Percentiles rank a stretch among this genome's conserved stretches.
These are phyloP conservation scores for Phaeosphaeria sp. DNA, from an alignment of 2,329 filamentous ascomycete genomes.

Conservation along the genomic window DNA sequence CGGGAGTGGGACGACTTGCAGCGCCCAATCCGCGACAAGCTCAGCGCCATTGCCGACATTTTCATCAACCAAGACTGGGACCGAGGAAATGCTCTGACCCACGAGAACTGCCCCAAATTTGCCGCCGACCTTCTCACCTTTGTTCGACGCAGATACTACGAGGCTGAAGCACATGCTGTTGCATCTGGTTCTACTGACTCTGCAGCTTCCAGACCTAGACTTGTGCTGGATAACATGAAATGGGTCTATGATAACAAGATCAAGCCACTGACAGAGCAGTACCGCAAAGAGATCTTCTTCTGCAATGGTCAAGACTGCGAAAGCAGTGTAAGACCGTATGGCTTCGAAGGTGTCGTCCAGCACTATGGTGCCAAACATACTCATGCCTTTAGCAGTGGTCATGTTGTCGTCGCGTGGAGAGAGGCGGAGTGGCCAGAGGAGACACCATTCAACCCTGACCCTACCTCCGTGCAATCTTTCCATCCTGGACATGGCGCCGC, in stretches of 20 bases:
- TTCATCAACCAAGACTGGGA: conserved; percentile 72
- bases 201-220: conserved; percentile 62
- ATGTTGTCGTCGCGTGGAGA: conserved; percentile 77
- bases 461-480: conserved; percentile 51
- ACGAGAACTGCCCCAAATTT: conserved; percentile 70
- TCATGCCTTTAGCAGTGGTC: conserved; percentile 71
- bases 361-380: conserved; percentile 87
- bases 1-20: conserved; percentile 76
- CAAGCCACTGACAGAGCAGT: conserved; percentile 70
- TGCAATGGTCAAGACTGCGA: conserved; percentile 71
- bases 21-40: conserved; percentile 68
- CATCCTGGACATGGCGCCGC: conserved; percentile 43
- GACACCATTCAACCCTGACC: conserved; percentile 73
- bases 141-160: conserved; percentile 71
- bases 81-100: conserved; percentile 67
- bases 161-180: conserved; percentile 62
- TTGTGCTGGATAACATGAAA: conserved; percentile 85
- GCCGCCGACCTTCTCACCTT: conserved; percentile 74
- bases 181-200: conserved; percentile 25
- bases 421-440: conserved; percentile 78
- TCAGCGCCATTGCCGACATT: conserved; percentile 73
- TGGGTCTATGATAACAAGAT: conserved; percentile 83
- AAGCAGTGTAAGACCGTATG: conserved; percentile 70
- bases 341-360: conserved; percentile 80
- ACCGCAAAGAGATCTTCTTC: conserved; percentile 75